Evolutionary conservation across 768 basidiomycete species (phyloP).

Genomic region (Leccinum disarticulatum): DNA sequence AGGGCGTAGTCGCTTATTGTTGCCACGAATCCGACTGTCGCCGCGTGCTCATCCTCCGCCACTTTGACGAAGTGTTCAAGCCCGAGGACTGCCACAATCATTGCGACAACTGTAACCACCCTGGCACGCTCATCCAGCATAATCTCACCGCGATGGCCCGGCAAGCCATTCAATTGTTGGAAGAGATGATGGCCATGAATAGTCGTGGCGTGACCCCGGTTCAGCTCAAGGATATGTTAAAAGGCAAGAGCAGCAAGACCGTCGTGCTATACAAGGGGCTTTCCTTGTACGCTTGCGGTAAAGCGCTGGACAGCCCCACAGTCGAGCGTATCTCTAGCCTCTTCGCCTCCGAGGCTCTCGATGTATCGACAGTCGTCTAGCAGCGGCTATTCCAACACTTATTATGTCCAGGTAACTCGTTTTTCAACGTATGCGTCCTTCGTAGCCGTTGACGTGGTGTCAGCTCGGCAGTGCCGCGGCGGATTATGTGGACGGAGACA

Average conservation of each 20-base stretch:
- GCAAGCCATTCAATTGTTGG: slow-evolving; percentile 56
- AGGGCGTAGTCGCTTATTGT: slow-evolving; percentile 76
- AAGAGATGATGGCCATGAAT: slow-evolving; percentile 42
- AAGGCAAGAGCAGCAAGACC: slow-evolving; percentile 54
- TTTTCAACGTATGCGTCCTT: not conserved
- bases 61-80: slow-evolving; percentile 84
- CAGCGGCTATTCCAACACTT: slow-evolving; percentile 49
- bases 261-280: slow-evolving; percentile 49
- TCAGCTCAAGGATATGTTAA: slow-evolving; percentile 60
- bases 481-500: no score
- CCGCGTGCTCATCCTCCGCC: slow-evolving; percentile 81
- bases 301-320: slow-evolving; percentile 48
- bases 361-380: slow-evolving; percentile 46
- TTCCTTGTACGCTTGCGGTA: slow-evolving; percentile 54
- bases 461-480: slow-evolving; percentile 22
- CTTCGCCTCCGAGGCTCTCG: slow-evolving; percentile 47
- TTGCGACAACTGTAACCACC: slow-evolving; percentile 83
- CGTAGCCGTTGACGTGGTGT: slow-evolving; percentile 3
- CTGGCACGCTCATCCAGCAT: slow-evolving; percentile 41
- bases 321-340: slow-evolving; percentile 65
- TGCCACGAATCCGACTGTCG: slow-evolving; percentile 82
- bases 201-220: slow-evolving; percentile 41
- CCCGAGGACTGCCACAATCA: slow-evolving; percentile 57
- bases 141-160: slow-evolving; percentile 65
- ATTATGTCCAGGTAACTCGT: slow-evolving; percentile 49